Evolutionary conservation across 1,139 yeast genomes (phyloP).

Genomic region (Pichia sp.): DNA sequence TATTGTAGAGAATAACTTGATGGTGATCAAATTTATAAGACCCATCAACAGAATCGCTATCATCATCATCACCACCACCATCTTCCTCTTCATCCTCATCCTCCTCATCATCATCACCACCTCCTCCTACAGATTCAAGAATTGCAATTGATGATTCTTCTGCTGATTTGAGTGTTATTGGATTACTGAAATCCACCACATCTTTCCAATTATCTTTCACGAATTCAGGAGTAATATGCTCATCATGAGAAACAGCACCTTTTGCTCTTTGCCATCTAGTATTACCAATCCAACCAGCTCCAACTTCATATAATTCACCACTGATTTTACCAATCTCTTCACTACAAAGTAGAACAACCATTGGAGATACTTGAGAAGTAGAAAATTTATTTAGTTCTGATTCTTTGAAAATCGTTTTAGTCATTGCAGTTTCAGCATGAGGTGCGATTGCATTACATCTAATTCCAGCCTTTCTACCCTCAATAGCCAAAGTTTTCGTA

Average conservation of each 20-base stretch:
- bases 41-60: slow-evolving; percentile 29
- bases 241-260: slow-evolving; percentile 64
- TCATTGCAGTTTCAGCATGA: slow-evolving; percentile 97
- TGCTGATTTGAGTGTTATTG: slow-evolving; percentile 56
- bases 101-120: slow-evolving; percentile 42
- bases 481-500: slow-evolving; percentile 79
- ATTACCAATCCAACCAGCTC: slow-evolving; percentile 93
- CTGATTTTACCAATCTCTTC: slow-evolving; percentile 60
- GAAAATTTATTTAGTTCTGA: slow-evolving; percentile 75
- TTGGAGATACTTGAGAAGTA: slow-evolving; percentile 87
- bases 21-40: slow-evolving; percentile 49
- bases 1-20: slow-evolving; percentile 77
- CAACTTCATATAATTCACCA: slow-evolving; percentile 65
- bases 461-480: slow-evolving; percentile 76
- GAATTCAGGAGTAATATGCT: slow-evolving; percentile 30
- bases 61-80: slow-evolving; percentile 26
- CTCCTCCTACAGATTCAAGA: slow-evolving; percentile 55
- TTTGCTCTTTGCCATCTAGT: slow-evolving; percentile 94
- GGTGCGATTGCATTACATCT: slow-evolving; percentile 86
- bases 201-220: slow-evolving; percentile 60
- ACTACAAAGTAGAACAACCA: slow-evolving; percentile 68
- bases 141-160: slow-evolving; percentile 78
- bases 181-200: slow-evolving; percentile 57
- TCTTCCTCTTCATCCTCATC: slow-evolving; percentile 44
- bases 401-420: slow-evolving; percentile 73